Evolutionary conservation across 2,329 filamentous ascomycete genomes (phyloP), one percentile per base, ranked within the genome.

Genomic region (Bipolaris zeicola): DNA sequence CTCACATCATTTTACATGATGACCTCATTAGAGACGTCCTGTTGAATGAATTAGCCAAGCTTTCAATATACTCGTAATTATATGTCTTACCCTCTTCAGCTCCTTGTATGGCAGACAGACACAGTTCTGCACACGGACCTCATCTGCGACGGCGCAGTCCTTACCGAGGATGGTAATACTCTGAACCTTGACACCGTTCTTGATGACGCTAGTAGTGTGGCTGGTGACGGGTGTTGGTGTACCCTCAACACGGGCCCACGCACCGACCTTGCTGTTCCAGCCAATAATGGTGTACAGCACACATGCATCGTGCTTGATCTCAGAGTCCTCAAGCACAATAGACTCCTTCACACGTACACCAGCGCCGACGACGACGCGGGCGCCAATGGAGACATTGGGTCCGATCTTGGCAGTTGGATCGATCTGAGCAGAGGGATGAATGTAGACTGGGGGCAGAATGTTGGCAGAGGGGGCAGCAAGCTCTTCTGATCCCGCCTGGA

Each of bases 161-260:
- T 98, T 97, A 74, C 94, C 94, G 61, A 99, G 79, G 66, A 98
- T 99, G 44, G 94, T 98, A 74, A 98, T 95, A 77, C 92, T 96
- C 83, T 98, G 95, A 49, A 99, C 95, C 83, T 98, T 98, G 78
- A 98, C 88, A 49, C 95, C 95, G 72, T 97, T 96, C 86, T 97
- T 98, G 78, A 98, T 84, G 70, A 98, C 92, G 79, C 90, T 96
- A 13, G 94, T 98, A 51, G 87, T 90, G 81, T 98, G 94, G 81
- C 90, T 96, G 50, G 85, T 88, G 52, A 91, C 87, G 0, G 93
- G 90, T 14, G 90, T 96, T 1, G 94, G 93, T 0, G 92, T 96
- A 52, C 95, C 95, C 79, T 99, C 95, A 24, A 99, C 94, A 76
- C 95, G 89, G 50, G 95, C 93, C 95, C 95, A 99, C n/a, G 94